Evolutionary conservation across 495 filamentous ascomycete species (phyloP).

Genomic region (Cercophora sp.): DNA sequence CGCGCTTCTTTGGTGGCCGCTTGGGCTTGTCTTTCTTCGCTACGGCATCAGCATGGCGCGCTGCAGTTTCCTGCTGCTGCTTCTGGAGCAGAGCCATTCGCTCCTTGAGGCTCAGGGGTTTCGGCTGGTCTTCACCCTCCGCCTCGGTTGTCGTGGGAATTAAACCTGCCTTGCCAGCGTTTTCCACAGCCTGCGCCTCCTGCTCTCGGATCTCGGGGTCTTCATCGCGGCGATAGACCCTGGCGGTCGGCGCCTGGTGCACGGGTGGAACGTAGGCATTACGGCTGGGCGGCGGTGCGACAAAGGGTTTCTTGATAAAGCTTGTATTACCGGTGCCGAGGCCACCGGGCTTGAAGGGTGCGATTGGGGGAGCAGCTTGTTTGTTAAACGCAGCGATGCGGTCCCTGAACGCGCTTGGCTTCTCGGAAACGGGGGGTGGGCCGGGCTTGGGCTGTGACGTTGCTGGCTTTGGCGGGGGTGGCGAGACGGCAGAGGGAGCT

Average conservation of each 20-base stretch:
- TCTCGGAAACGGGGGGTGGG: constrained; percentile 70
- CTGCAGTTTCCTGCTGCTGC: constrained; percentile 83
- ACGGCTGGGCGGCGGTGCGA: constrained; percentile 89
- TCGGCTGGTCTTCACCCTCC: constrained; percentile 66
- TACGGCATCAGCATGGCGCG: constrained; percentile 70
- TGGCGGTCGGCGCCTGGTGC: constrained; percentile 58
- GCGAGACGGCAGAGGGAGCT: constrained; percentile 23
- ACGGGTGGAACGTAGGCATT: constrained; percentile 83
- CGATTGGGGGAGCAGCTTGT: constrained; percentile 73
- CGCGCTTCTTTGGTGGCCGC: constrained; percentile 70
- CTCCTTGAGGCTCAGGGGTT: constrained; percentile 89
- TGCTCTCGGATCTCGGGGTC: constrained; percentile 75
- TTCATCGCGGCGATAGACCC: constrained; percentile 82
- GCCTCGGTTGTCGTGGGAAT: constrained; percentile 35
- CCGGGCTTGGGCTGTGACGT: constrained; percentile 31
- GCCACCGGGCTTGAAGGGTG: constrained; percentile 78
- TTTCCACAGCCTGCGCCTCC: constrained; percentile 52
- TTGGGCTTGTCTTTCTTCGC: constrained; percentile 90
- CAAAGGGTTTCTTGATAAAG: constrained; percentile 98
- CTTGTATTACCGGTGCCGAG: constrained; percentile 53
- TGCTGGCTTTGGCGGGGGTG: constrained; percentile 44
- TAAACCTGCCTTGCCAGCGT: constrained; percentile 57
- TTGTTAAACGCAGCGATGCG: constrained; percentile 98
- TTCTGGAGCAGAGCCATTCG: constrained; percentile 89
- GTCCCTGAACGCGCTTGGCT: constrained; percentile 86